Percentiles rank a stretch among this genome's conserved stretches.
phyloP scores from a whole-genome alignment of 805 yeast species.

The Metschnikowia bowlesiae region DNA sequence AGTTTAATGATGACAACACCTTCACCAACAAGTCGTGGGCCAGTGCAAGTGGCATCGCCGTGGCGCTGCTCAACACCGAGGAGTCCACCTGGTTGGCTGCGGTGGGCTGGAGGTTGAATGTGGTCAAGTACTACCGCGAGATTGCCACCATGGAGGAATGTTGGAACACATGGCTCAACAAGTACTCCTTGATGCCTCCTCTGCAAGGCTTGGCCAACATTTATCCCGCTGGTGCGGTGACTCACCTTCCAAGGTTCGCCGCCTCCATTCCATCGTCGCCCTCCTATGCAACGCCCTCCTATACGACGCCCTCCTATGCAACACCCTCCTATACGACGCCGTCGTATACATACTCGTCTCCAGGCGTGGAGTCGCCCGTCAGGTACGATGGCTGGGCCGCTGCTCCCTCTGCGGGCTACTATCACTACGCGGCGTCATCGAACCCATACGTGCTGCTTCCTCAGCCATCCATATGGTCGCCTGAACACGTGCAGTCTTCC shows the following conservation, averaged over 20 bases:
- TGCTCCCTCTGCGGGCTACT: background rate
- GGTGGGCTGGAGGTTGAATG: constrained; percentile 56
- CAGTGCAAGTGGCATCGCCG: constrained; percentile 82
- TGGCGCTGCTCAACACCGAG: constrained; percentile 53
- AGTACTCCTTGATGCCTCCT: constrained; percentile 17
- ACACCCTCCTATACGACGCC: constrained; percentile 19
- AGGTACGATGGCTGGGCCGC: constrained; percentile 18
- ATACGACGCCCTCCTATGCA: background rate
- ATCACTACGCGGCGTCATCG: constrained; percentile 3
- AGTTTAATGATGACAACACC: constrained; percentile 94
- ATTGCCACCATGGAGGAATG: constrained; percentile 41
- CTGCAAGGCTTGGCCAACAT: constrained; percentile 1
- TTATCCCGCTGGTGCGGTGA: constrained; percentile 2
- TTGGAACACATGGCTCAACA: constrained; percentile 42
- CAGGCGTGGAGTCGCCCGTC: constrained; percentile 25
- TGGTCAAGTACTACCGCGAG: constrained; percentile 35
- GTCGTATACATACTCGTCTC: constrained; percentile 21
- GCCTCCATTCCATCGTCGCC: constrained; percentile 21
- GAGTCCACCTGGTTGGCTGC: constrained; percentile 69
- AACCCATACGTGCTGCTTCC: constrained; percentile 6
- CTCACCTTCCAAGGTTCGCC: constrained; percentile 2
- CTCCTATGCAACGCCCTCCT: constrained; percentile 3
- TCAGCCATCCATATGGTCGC: constrained; percentile 24
- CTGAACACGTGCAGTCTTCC: background rate
- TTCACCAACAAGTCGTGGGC: constrained; percentile 95